Conservation (phyloP, 805 yeast species). For the Hanseniaspora lachancei region DNA sequence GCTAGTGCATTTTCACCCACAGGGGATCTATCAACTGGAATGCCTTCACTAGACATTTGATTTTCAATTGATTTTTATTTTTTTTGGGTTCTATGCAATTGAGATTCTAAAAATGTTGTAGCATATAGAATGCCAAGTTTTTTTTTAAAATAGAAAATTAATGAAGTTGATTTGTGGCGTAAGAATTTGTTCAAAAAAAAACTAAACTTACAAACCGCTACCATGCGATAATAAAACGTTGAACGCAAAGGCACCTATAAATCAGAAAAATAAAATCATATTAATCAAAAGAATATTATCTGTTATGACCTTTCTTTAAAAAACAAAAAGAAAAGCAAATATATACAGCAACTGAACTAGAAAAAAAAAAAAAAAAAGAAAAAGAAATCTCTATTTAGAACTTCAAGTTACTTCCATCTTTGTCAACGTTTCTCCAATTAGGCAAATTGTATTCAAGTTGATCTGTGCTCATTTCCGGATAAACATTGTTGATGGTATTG, state of each 20-base stretch:
- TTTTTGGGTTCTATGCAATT: not conserved
- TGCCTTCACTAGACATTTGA: not conserved
- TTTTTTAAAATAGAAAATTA: too few species aligned
- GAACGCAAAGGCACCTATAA: not conserved
- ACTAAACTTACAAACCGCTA: too few species aligned
- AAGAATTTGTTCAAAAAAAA: too few species aligned
- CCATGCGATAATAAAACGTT: not conserved
- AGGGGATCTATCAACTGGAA: not conserved
- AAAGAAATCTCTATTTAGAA: not conserved
- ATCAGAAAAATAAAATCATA: too few species aligned
- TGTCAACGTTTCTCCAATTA: constrained; percentile 29
- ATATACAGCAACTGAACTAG: too few species aligned
- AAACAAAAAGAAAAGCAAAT: too few species aligned
- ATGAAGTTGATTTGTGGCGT: too few species aligned
- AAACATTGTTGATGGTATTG: constrained; percentile 28
- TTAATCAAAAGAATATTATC: too few species aligned
- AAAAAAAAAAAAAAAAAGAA: too few species aligned
- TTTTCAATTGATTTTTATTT: not conserved
- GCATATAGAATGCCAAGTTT: not conserved
- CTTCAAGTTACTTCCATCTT: constrained; percentile 19
- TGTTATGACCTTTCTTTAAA: too few species aligned
- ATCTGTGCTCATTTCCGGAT: constrained; percentile 39
- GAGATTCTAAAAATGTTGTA: not conserved
- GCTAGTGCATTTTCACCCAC: not conserved
- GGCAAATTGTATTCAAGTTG: constrained; percentile 30